A percentile compares a stretch with the other conserved stretches of the same genome.
Conservation (phyloP, 768 basidiomycete species). For the Pisolithus albus region DNA sequence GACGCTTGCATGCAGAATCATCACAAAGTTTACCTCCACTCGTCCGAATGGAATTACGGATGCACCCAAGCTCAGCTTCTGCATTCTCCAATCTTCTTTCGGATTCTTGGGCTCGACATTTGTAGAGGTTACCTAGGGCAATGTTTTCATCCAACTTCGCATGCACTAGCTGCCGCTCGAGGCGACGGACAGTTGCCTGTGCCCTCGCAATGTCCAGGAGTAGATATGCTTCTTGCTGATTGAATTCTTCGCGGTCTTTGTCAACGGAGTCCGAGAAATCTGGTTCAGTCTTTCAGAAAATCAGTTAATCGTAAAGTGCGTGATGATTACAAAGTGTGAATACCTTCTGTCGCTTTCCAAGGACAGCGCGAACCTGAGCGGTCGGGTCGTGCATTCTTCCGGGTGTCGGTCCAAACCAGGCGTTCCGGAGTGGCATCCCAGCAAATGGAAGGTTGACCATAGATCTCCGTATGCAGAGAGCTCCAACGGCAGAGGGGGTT, state of each 20-base stretch:
- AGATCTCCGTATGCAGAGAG: too few species aligned
- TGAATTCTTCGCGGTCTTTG: not conserved
- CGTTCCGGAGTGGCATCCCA: too few species aligned
- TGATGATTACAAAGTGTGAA: too few species aligned
- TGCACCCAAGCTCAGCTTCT: not conserved
- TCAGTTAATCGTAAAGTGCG: too few species aligned
- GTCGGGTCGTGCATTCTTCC: too few species aligned
- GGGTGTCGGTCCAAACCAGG: too few species aligned
- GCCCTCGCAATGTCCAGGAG: not conserved
- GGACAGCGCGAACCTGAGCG: too few species aligned
- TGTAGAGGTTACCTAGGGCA: not conserved
- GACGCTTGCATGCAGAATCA: not conserved
- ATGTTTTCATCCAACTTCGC: not conserved
- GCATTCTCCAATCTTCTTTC: not conserved
- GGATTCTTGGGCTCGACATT: not conserved
- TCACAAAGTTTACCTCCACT: not conserved
- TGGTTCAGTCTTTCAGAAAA: too few species aligned
- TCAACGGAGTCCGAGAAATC: constrained; percentile 19
- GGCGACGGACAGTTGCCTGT: not conserved
- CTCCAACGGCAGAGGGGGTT: too few species aligned
- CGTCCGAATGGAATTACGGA: not conserved
- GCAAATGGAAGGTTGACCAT: too few species aligned
- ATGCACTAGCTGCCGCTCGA: not conserved
- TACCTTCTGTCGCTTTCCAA: too few species aligned
- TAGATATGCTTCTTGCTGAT: not conserved